Percentiles rank a stretch among this genome's conserved stretches.
phyloP scores from a whole-genome alignment of 192 early-diverging fungal species.

The Podila clonocystis region DNA sequence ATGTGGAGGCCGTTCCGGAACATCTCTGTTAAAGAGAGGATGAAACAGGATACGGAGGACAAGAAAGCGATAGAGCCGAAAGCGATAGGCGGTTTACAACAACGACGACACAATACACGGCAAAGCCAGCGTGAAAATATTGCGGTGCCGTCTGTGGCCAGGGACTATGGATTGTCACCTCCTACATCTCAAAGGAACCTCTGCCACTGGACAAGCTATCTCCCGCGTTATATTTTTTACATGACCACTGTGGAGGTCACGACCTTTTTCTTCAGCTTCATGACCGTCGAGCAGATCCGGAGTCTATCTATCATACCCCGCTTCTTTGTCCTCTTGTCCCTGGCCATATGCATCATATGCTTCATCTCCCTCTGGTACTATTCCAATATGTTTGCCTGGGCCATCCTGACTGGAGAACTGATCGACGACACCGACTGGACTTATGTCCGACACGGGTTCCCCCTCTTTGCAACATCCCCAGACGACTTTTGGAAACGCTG shows the following conservation, averaged over 20 bases:
- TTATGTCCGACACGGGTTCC: conserved; percentile 31
- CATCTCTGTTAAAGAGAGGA: conserved; percentile 12
- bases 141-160: too few relatives aligned
- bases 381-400: conserved; percentile 41
- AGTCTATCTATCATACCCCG: conserved; percentile 5
- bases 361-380: conserved; percentile 32
- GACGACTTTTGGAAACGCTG: conserved; percentile 44
- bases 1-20: conserved; percentile 45
- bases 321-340: background rate
- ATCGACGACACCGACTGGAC: conserved; percentile 45
- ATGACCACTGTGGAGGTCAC: conserved; percentile 14
- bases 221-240: conserved; percentile 39
- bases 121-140: conserved; percentile 9
- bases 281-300: conserved; percentile 22
- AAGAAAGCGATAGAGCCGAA: background rate
- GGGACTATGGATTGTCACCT: too few relatives aligned
- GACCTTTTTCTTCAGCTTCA: conserved; percentile 23
- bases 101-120: background rate
- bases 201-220: conserved; percentile 34
- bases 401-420: conserved; percentile 16
- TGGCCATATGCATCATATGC: conserved; percentile 27
- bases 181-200: background rate
- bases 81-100: background rate
- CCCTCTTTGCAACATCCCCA: conserved; percentile 41
- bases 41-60: background rate